Evolutionary conservation across 2,329 filamentous ascomycete genomes (phyloP), one percentile per base, ranked within the genome.

Genomic region (Exophiala oligosperma): DNA sequence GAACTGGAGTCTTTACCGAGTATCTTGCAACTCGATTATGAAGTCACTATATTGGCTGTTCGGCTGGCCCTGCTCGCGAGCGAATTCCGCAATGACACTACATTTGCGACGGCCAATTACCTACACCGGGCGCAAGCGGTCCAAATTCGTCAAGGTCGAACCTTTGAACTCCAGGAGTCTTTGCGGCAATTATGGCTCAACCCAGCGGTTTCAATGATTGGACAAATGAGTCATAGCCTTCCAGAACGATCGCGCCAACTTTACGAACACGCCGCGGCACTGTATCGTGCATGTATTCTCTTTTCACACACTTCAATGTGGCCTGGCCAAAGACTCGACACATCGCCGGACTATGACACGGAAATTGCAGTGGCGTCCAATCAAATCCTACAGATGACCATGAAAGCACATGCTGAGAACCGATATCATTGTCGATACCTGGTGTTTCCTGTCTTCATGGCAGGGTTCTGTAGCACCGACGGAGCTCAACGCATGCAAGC

Each of bases 221-320:
- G 70, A 24, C 69, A 74, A 57, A 69, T 73, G 21, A 70, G 73
- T 53, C 66, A 74, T 12, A 66, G 55, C 26, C 67, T 79, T 6
- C 73, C 74, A 1, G 66, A 65, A n/a, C 69, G 69, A 17, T 68
- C 69, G 52, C 70, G 65, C 65, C 69, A 68, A 55, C 64, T 74
- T 51, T 73, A 80, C 57, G 76, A 81, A 54, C 76, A 79, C 66
- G 78, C 76, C 2, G 70, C 74, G 37, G 68, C 79, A 7, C 72
- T 84, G 11, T 82, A 79, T 68, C 78, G 81, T 61, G 73, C 73
- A 21, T 77, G 74, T 44, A 72, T 79, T 17, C 74, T 84, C 51
- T 83, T 82, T 66, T 76, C 77, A n/a, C 77, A 79, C 55, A 82
- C 79, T 4, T 79, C 76, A 64, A 79, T 84, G 75, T 83, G 77